Evolutionary conservation across 768 basidiomycete species (phyloP), one percentile per base, ranked within the genome.

Genomic region (Hysterangium stoloniferum): DNA sequence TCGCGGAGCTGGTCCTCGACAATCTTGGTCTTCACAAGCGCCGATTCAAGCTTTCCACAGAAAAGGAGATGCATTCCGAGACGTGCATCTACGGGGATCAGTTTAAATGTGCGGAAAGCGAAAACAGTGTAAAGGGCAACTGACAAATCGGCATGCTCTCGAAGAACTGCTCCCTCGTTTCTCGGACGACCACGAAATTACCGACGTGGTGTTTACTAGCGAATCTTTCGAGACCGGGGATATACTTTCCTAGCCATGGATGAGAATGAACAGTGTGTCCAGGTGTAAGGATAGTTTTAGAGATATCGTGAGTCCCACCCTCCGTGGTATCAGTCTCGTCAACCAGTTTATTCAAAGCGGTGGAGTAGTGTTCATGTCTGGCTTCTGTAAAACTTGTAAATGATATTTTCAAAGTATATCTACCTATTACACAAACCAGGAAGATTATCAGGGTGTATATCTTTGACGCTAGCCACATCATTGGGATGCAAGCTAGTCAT

Each of bases 21-120:
- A 75, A 94, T 51, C 73, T 96, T 44, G 80, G 83, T 33, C 73
- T 96, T 27, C 92, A 98, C 64, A 92, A 98, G 68, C 66, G 94
- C 20, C 95, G 94, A 93, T 84, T 93, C 25, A 78, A 71, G 68
- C 31, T 64, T 71, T 2, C 82, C 79, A 38, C 76, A 76, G 57
- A 86, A 89, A 24, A 88, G 64, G 4, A 89, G 70, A 58, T 88
- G 86, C 86, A 88, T 88, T 6, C 81, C 82, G 40, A 84, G 69
- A 34, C 71, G 72, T 38, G 33, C 47, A 27, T 48, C 47, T 48
- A 17, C 19, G 33, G 6, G 28, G 4, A 5, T 12, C n/a, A n/a
- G 19, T 32, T 46, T 35, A 35, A n/a, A 13, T 28, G 17, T 45
- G 22, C 4, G 12, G n/a, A n/a, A 60, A 54, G 47, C 54, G 45